Percentiles rank a stretch among this genome's conserved stretches.
Conservation (phyloP, 176 grass and related monocot genomes). For the Eleusine coracana region DNA sequence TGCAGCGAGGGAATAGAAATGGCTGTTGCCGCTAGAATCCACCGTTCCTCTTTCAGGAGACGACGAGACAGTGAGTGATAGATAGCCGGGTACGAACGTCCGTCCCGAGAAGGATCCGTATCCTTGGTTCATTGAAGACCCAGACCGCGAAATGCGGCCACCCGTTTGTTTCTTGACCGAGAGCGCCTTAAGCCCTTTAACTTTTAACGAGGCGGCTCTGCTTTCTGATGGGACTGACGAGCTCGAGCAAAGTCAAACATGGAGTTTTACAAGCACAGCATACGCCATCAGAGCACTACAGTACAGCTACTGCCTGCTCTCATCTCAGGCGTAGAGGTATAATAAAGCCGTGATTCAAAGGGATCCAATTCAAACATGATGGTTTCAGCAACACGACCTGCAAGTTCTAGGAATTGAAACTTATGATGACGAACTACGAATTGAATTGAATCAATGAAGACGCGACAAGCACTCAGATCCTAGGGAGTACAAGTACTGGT, state of each 20-base stretch:
- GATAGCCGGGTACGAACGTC: too few relatives aligned
- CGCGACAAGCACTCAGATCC: neutral
- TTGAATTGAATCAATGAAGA: neutral
- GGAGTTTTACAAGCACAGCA: neutral
- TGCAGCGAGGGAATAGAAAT: neutral
- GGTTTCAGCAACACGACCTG: too few relatives aligned
- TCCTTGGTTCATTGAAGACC: neutral
- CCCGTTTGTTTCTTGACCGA: neutral
- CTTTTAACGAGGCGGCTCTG: neutral
- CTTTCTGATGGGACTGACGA: neutral
- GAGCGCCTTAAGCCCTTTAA: too few relatives aligned
- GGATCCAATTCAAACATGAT: too few relatives aligned
- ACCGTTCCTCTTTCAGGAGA: neutral
- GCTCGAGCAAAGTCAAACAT: neutral
- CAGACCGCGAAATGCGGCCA: neutral
- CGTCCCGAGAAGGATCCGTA: conserved; percentile 14
- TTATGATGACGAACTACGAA: neutral
- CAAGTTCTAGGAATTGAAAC: neutral
- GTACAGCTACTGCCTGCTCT: neutral
- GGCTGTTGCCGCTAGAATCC: neutral
- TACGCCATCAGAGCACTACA: neutral
- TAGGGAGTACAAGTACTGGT: too few relatives aligned
- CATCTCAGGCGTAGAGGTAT: neutral
- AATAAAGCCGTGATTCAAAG: too few relatives aligned
- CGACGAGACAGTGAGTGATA: neutral